Conservation (phyloP, 805 yeast species). For the Cyberlindnera euphorbiiphila region DNA sequence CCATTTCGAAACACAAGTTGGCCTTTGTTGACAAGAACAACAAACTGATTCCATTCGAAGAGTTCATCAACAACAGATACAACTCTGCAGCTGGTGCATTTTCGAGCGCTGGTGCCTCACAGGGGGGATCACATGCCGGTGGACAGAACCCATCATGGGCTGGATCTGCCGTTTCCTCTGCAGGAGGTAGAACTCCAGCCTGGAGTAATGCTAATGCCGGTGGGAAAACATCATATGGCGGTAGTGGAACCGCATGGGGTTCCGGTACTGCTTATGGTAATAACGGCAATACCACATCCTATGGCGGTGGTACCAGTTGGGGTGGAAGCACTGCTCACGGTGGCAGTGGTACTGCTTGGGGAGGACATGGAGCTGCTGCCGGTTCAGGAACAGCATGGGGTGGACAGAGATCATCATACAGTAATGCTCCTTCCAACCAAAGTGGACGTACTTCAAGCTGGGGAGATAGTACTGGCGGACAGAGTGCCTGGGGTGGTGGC, state of each 20-base stretch:
- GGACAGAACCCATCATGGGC: constrained; percentile 21
- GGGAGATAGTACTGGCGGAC: constrained; percentile 5
- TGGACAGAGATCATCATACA: constrained; percentile 8
- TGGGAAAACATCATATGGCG: constrained; percentile 39
- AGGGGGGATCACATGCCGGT: constrained; percentile 15
- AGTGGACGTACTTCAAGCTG: constrained; percentile 6
- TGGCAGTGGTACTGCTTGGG: constrained; percentile 42
- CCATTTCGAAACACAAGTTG: constrained; percentile 75
- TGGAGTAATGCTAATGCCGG: constrained; percentile 40
- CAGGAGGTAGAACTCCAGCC: constrained; percentile 42
- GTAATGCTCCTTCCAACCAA: constrained; percentile 4
- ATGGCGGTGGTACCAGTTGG: constrained; percentile 38
- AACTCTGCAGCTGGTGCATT: constrained; percentile 16
- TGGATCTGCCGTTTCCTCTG: constrained; percentile 12
- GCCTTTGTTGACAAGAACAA: constrained; percentile 69
- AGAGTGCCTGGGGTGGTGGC: constrained; percentile 11
- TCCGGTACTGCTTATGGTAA: constrained; percentile 42
- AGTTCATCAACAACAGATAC: constrained; percentile 55
- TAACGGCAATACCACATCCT: constrained; percentile 33
- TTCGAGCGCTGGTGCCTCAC: constrained; percentile 3
- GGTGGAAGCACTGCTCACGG: constrained; percentile 41
- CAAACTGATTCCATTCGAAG: constrained; percentile 70
- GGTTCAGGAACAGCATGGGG: constrained; percentile 41
- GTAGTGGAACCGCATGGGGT: constrained; percentile 31
- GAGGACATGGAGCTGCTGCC: constrained; percentile 36